Conservation (phyloP, 805 yeast species). For the Candida rishiriensis region DNA sequence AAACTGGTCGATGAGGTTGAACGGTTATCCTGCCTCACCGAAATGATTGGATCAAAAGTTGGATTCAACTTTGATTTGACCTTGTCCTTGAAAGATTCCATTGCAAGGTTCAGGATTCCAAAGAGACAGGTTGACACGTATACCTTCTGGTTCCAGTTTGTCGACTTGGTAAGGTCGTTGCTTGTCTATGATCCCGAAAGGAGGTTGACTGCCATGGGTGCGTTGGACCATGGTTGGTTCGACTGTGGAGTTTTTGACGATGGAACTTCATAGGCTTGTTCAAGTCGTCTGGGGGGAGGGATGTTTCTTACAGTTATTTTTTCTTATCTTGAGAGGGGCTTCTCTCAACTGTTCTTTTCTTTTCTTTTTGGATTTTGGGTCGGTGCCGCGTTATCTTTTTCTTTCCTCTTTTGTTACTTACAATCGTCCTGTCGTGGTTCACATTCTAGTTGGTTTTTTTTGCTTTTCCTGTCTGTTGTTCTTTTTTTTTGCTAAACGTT, state of each 20-base stretch:
- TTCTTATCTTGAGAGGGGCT: not conserved
- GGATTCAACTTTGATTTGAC: conserved; percentile 25
- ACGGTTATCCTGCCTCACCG: conserved; percentile 23
- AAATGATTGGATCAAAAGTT: conserved; percentile 26
- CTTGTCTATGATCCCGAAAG: conserved; percentile 47
- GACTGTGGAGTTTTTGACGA: conserved; percentile 55
- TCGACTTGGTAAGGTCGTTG: conserved; percentile 45
- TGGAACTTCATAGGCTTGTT: conserved; percentile 29
- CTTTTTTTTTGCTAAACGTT: no score
- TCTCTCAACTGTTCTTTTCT: not conserved
- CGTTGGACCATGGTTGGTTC: conserved; percentile 72
- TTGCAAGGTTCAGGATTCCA: conserved; percentile 18
- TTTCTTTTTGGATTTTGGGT: not conserved
- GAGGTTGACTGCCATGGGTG: conserved; percentile 50
- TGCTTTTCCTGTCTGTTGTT: no score
- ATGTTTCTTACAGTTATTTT: no score
- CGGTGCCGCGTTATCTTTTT: no score
- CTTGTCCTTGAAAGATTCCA: conserved; percentile 22
- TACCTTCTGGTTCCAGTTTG: conserved; percentile 78
- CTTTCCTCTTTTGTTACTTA: no score
- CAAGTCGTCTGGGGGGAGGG: no score
- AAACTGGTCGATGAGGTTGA: conserved; percentile 35
- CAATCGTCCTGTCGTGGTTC: no score
- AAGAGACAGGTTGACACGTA: conserved; percentile 56
- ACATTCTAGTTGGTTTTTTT: no score